Evolutionary conservation across 495 filamentous ascomycete species (phyloP).

Genomic region (Penicillium malachiteum): DNA sequence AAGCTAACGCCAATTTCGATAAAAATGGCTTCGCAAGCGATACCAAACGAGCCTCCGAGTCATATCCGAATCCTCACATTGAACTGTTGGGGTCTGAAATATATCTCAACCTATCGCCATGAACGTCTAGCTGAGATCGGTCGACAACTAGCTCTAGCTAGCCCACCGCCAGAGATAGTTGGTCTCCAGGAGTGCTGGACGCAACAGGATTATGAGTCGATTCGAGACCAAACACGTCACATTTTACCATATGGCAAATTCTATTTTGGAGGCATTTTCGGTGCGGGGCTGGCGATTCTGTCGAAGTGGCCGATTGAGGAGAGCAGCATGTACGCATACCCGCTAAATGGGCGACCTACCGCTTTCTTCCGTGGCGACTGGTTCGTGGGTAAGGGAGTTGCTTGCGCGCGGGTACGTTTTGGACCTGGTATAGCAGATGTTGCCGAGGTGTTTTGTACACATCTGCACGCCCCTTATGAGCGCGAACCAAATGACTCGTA

Average conservation of each 20-base stretch:
- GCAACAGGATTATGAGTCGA: conserved; percentile 81
- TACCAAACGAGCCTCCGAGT: conserved; percentile 25
- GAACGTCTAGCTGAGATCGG: conserved; percentile 86
- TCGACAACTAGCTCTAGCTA: conserved; percentile 62
- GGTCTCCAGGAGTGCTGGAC: conserved; percentile 96
- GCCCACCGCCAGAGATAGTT: conserved; percentile 79
- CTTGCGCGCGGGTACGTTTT: conserved; percentile 75
- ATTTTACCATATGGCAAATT: conserved; percentile 93
- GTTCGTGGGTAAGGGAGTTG: conserved; percentile 91
- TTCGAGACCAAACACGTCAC: conserved; percentile 69
- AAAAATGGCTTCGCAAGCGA: conserved; percentile 20
- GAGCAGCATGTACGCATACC: conserved; percentile 79
- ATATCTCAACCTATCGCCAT: conserved; percentile 72
- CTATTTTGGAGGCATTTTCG: conserved; percentile 86
- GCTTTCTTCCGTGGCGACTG: conserved; percentile 94
- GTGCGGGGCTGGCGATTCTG: conserved; percentile 87
- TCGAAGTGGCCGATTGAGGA: conserved; percentile 96
- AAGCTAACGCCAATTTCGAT: background rate
- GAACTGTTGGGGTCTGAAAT: conserved; percentile 97
- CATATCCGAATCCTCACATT: conserved; percentile 74
- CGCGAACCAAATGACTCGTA: conserved; percentile 78
- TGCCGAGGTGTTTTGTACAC: conserved; percentile 91
- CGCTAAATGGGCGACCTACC: conserved; percentile 90
- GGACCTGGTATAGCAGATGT: conserved; percentile 65
- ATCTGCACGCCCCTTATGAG: conserved; percentile 91